phyloP scores from a whole-genome alignment of 257 asterid genomes.

The Solanum appendiculatum region DNA sequence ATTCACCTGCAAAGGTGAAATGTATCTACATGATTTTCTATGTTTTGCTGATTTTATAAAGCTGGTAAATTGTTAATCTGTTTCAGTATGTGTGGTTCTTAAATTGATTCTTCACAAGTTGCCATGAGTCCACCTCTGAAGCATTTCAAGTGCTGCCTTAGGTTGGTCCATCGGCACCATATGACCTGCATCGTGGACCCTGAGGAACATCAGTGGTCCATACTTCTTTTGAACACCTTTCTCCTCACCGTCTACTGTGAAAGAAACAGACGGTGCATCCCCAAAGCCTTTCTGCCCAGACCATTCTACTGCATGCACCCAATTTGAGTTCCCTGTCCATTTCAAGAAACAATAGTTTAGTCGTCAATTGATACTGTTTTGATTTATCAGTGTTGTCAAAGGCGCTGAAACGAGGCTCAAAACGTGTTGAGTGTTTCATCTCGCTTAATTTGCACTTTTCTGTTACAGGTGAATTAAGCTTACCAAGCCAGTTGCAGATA shows the following conservation, averaged over 20 bases:
- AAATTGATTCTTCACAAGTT: neutral
- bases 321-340: slow-evolving; percentile 57
- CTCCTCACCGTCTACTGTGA: slow-evolving; percentile 32
- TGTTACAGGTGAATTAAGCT: neutral
- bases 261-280: slow-evolving; percentile 27
- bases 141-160: slow-evolving; percentile 49
- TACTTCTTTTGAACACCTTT: slow-evolving; percentile 42
- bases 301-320: slow-evolving; percentile 70
- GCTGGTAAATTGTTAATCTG: neutral
- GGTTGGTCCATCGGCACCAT: slow-evolving; percentile 92
- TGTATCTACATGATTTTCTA: neutral
- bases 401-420: neutral
- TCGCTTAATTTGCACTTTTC: neutral
- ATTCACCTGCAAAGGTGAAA: neutral
- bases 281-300: slow-evolving; percentile 29
- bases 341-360: neutral
- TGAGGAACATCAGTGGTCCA: slow-evolving; percentile 57
- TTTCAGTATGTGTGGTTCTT: neutral
- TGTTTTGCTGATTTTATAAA: neutral
- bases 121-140: slow-evolving; percentile 47
- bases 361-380: neutral
- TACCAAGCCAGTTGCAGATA: slow-evolving; percentile 77
- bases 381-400: neutral
- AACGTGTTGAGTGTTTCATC: neutral
- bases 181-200: slow-evolving; percentile 63